phyloP scores from a whole-genome alignment of 23 red algal genomes.

The Gracilaria gracilis region DNA sequence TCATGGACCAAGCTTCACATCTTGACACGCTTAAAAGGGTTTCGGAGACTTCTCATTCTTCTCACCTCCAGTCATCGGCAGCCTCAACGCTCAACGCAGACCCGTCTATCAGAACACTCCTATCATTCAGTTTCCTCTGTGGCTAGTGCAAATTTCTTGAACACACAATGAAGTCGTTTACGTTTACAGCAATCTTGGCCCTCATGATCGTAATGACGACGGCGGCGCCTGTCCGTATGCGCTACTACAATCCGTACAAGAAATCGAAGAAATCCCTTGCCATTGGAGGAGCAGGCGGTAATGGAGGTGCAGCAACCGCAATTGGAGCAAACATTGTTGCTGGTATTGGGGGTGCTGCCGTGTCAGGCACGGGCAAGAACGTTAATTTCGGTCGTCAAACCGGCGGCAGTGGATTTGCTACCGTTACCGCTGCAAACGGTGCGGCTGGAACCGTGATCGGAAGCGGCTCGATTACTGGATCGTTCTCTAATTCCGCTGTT shows the following conservation, averaged over 20 bases:
- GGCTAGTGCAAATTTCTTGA: too few relatives aligned
- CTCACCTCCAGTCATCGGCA: too few relatives aligned
- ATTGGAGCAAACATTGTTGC: neutral
- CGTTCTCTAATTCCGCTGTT: neutral
- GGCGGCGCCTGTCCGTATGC: neutral
- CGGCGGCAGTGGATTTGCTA: neutral
- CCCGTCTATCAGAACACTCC: too few relatives aligned
- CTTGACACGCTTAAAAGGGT: too few relatives aligned
- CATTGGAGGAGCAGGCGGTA: neutral
- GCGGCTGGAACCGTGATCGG: neutral
- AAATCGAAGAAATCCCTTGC: neutral
- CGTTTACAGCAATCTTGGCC: neutral
- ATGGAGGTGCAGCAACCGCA: neutral
- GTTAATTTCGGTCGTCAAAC: neutral
- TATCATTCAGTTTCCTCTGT: too few relatives aligned
- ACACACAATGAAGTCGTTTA: neutral
- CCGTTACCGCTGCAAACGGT: neutral
- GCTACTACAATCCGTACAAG: neutral
- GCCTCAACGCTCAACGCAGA: too few relatives aligned
- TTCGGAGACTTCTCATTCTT: too few relatives aligned
- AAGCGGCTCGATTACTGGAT: neutral
- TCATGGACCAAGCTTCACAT: too few relatives aligned
- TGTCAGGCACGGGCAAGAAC: neutral
- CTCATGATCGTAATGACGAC: neutral
- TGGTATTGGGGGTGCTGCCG: neutral